Percentiles rank a stretch among this genome's conserved stretches.
phyloP scores from a whole-genome alignment of 164 flowering plant genomes.

The Liriodendron chinense region DNA sequence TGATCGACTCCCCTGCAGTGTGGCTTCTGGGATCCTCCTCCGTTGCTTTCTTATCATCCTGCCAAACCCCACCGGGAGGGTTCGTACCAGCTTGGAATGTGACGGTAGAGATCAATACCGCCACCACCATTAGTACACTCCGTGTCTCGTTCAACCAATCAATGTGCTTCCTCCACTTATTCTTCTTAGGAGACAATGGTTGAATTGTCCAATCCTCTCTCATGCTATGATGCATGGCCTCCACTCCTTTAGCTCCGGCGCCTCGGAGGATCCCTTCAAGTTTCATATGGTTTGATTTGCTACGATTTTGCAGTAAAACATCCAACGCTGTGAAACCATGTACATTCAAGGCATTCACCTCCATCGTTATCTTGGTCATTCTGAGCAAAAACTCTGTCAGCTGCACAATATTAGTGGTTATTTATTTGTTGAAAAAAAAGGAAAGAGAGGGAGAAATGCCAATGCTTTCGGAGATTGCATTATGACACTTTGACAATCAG shows the following conservation, averaged over 20 bases:
- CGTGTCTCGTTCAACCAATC: not conserved
- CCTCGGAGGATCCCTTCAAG: not conserved
- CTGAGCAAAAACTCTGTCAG: not conserved
- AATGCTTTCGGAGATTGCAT: no score
- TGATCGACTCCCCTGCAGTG: not conserved
- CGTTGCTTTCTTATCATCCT: not conserved
- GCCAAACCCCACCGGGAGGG: slow-evolving; percentile 9
- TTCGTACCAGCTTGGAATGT: slow-evolving; percentile 7
- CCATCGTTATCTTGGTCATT: not conserved
- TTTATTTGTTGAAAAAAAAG: no score
- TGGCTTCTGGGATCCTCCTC: not conserved
- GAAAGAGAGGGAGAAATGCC: no score
- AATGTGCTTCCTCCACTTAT: not conserved
- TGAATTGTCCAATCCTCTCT: not conserved
- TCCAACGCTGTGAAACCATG: not conserved
- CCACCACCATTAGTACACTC: not conserved
- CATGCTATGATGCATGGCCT: not conserved
- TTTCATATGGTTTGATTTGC: not conserved
- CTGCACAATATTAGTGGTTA: not conserved
- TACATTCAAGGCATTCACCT: not conserved
- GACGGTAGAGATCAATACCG: not conserved
- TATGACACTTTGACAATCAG: no score
- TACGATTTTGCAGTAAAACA: not conserved
- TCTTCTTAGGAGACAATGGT: not conserved
- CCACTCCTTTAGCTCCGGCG: not conserved